Conservation (phyloP, 257 asterid genomes). For the Petrea volubilis region DNA sequence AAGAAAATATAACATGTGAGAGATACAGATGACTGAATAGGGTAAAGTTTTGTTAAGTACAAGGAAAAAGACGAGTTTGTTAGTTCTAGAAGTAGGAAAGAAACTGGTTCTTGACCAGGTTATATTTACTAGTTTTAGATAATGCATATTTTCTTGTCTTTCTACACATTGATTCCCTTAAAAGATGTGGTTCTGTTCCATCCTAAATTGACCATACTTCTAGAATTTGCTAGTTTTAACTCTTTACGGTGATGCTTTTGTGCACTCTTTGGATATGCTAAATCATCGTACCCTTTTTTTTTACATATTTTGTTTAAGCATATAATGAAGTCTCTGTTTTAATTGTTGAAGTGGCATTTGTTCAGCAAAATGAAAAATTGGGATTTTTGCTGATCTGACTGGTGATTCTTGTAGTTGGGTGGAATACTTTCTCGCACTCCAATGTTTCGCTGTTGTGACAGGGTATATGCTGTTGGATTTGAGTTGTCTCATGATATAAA, state of each 20-base stretch:
- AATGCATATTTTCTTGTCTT: constrained; percentile 12
- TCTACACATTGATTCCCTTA: neutral
- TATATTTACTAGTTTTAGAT: neutral
- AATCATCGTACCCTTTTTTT: neutral
- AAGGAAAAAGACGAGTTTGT: neutral
- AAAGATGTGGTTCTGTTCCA: neutral
- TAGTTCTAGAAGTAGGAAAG: constrained; percentile 1
- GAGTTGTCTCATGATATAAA: too few relatives aligned
- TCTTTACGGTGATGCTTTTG: neutral
- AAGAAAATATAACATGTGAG: neutral
- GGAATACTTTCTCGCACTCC: too few relatives aligned
- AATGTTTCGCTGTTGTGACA: too few relatives aligned
- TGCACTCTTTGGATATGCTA: neutral
- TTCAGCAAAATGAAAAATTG: neutral
- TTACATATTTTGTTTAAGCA: neutral
- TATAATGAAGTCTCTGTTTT: neutral
- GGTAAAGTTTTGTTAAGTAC: neutral
- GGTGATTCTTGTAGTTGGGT: neutral
- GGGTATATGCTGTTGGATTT: too few relatives aligned
- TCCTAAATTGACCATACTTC: neutral
- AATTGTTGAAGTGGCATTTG: neutral
- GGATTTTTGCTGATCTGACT: constrained; percentile 5
- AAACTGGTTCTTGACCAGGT: neutral
- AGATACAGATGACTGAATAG: neutral
- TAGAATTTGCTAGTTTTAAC: neutral